Base-by-base conservation (phyloP, 345 rosid species). In the Cardamine chenopodiifolia region DNA sequence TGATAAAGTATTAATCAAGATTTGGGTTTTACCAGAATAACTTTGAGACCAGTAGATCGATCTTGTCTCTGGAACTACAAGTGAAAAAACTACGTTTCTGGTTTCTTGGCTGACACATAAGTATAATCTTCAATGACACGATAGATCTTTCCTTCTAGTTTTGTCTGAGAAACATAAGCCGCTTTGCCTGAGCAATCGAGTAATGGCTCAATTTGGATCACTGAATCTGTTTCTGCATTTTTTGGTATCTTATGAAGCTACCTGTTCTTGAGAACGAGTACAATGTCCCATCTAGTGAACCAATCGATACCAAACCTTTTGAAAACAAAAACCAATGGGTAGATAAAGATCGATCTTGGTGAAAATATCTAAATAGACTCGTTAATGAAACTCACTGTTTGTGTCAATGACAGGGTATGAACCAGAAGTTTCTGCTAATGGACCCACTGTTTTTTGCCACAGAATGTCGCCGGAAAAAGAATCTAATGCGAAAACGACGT, bases 241-340 rank as follows among this genome's bases (percentile, higher is more conserved):
- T 80, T 79, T 0, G 87, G 77, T 70, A 82, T 86, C 79, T 83
- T 90, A 63, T 79, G 60, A 55, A 91, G 83, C 64, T 55, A 52
- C 97, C 98, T n/a, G 70, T 62, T 13, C 90, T 90, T 75, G 97
- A 94, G 62, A 94, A 82, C 7, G 88, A 88, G 77, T 94, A 91
- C 19, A 94, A 75, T 57, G 82, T 82, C 42, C 97, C 97, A 68
- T 94, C 97, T 75, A 91, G 70, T 4, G 98, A 91, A 76, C 93
- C 92, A 54, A 91, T 76, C 8, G 98, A 88, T 59, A 88, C 71
- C 90, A 90, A 91, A 52, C 93, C 98, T 93, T 29, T 80, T 45
- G 22, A 5, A 8, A 44, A 17, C 1, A 64, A 34, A 40, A 32
- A 15, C 17, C 34, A 10, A 0, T 23, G 35, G 23, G 47, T 10